These are phyloP conservation scores for Mucor mucedo DNA, from an alignment of 371 early-diverging fungal genomes.

Conservation along the genomic window DNA sequence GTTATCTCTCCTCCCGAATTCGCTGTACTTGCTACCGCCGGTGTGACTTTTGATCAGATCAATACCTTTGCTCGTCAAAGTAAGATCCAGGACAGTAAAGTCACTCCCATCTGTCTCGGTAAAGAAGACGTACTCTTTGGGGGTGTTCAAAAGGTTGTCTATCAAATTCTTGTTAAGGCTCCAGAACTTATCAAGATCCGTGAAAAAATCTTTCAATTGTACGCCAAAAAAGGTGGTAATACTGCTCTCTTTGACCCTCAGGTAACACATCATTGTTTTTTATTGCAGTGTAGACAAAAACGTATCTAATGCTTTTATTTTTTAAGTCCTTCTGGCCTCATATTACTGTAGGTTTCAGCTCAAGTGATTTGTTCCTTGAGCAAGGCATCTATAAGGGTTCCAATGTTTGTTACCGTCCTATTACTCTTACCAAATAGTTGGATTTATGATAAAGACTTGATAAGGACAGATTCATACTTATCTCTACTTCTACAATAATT, in stretches of 20 bases:
- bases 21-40: constrained; percentile 57
- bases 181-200: constrained; percentile 53
- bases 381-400: constrained; percentile 78
- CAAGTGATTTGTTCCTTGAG: constrained; percentile 68
- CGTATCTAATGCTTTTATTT: too few relatives aligned
- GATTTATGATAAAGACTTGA: not conserved
- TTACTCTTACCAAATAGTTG: constrained; percentile 2
- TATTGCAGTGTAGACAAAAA: not conserved
- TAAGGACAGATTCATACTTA: too few relatives aligned
- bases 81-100: constrained; percentile 62
- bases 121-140: constrained; percentile 52
- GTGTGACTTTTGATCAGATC: constrained; percentile 76
- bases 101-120: constrained; percentile 70
- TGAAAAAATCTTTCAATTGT: constrained; percentile 55
- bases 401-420: constrained; percentile 66
- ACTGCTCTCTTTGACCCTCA: constrained; percentile 61
- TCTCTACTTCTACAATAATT: too few relatives aligned
- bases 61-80: constrained; percentile 60
- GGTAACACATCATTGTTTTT: constrained; percentile 24
- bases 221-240: constrained; percentile 60
- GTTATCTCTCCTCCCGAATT: constrained; percentile 80
- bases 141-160: constrained; percentile 36
- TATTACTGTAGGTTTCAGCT: constrained; percentile 72
- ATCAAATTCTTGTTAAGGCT: constrained; percentile 48
- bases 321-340: constrained; percentile 69